Evolutionary conservation across 2,329 filamentous ascomycete species (phyloP).

Genomic region (Nigrospora sphaerica): DNA sequence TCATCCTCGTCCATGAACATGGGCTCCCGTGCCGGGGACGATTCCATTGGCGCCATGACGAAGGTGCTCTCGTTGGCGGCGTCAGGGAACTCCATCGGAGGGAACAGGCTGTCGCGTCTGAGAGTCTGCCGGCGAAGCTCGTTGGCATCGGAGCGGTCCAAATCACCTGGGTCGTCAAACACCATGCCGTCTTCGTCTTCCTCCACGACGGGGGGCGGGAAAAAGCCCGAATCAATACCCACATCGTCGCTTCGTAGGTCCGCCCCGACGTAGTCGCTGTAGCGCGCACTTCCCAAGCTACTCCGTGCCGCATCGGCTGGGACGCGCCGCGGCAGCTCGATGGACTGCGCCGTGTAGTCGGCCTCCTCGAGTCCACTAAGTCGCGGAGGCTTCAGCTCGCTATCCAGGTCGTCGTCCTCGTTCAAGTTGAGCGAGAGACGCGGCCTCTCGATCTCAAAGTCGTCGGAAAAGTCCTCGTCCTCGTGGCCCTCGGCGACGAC

Average conservation of each 20-base stretch:
- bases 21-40: conserved; percentile 16
- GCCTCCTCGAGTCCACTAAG: conserved; percentile 51
- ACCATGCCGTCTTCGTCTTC: conserved; percentile 29
- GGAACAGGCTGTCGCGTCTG: conserved; percentile 43
- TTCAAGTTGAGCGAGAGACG: conserved; percentile 48
- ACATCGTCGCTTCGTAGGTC: conserved; percentile 31
- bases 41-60: conserved; percentile 29
- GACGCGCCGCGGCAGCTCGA: conserved; percentile 52
- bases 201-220: conserved; percentile 36
- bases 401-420: conserved; percentile 38
- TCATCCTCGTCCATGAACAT: conserved; percentile 6
- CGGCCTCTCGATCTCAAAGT: conserved; percentile 41
- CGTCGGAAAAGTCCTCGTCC: conserved; percentile 33
- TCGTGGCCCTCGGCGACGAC: conserved; percentile 17
- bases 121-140: conserved; percentile 29
- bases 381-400: conserved; percentile 44
- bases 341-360: conserved; percentile 50
- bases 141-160: conserved; percentile 39
- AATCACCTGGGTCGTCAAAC: conserved; percentile 30
- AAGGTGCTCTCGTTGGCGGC: conserved; percentile 46
- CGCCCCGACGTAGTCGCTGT: conserved; percentile 40
- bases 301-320: conserved; percentile 36
- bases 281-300: conserved; percentile 42
- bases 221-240: conserved; percentile 43
- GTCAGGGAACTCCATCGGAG: conserved; percentile 38